Evolutionary conservation across 441 rosid species (phyloP).

Genomic region (Corymbia citriodora): DNA sequence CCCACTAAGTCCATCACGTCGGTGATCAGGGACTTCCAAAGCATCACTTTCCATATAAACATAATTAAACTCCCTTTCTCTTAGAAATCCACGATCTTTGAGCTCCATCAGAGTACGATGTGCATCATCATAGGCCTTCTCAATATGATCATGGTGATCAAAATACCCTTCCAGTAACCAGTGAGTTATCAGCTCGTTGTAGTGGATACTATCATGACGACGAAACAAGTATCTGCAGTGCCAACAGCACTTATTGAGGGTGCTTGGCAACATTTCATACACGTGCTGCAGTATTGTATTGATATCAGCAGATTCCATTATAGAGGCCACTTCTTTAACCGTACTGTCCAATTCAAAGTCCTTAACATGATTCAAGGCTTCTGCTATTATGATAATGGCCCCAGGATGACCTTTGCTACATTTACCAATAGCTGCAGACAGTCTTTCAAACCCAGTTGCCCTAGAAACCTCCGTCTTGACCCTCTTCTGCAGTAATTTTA

Average conservation of each 20-base stretch:
- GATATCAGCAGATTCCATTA: neutral
- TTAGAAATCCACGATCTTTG: conserved; percentile 31
- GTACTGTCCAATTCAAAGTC: neutral
- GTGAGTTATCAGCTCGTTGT: conserved; percentile 42
- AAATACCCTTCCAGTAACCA: conserved; percentile 64
- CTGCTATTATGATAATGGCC: conserved; percentile 24
- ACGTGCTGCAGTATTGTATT: neutral
- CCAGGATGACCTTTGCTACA: neutral
- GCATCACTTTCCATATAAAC: conserved; percentile 33
- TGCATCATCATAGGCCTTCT: conserved; percentile 34
- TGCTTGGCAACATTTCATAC: conserved; percentile 11
- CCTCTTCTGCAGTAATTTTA: rapidly evolving
- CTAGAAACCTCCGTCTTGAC: rapidly evolving
- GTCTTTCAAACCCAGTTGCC: neutral
- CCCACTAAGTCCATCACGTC: conserved; percentile 18
- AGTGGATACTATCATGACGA: conserved; percentile 30
- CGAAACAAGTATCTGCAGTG: conserved; percentile 32
- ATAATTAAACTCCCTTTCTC: conserved; percentile 33
- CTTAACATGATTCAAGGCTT: conserved; percentile 12
- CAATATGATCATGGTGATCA: conserved; percentile 19
- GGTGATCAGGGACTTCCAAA: conserved; percentile 14
- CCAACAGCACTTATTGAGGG: conserved; percentile 34
- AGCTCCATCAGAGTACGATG: conserved; percentile 45
- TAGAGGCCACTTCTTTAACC: conserved; percentile 5
- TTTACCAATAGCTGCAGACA: neutral